Conservation (phyloP, 2,329 filamentous ascomycete genomes). For the Pseudocercospora musae region DNA sequence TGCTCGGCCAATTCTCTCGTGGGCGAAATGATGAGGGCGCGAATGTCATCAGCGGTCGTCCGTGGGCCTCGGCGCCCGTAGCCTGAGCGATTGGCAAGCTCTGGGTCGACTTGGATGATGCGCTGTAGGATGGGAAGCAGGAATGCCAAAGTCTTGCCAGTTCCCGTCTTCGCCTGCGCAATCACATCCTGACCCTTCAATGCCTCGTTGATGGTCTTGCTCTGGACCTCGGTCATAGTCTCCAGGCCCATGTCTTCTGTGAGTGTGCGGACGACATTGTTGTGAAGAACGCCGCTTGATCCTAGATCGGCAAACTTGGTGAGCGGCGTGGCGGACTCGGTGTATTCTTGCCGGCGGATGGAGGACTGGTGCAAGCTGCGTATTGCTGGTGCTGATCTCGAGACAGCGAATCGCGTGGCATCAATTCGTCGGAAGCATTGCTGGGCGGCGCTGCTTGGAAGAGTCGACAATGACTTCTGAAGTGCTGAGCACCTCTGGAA, state of each 20-base stretch:
- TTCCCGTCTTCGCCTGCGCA: constrained; percentile 94
- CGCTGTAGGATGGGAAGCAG: constrained; percentile 80
- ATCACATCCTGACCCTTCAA: constrained; percentile 78
- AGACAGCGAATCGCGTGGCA: constrained; percentile 35
- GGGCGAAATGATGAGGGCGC: constrained; percentile 60
- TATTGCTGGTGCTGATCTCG: constrained; percentile 36
- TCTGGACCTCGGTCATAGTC: constrained; percentile 90
- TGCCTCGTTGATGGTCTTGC: constrained; percentile 74
- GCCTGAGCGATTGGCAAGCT: constrained; percentile 50
- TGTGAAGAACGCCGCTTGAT: constrained; percentile 54
- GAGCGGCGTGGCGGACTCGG: constrained; percentile 30
- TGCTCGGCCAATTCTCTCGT: constrained; percentile 63
- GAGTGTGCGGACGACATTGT: constrained; percentile 65
- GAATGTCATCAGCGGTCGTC: constrained; percentile 52
- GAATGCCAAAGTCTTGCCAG: constrained; percentile 94
- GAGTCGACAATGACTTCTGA: constrained; percentile 23
- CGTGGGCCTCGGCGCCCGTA: constrained; percentile 50
- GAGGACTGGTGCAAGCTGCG: constrained; percentile 37
- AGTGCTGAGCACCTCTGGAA: constrained; percentile 33
- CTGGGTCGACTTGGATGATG: constrained; percentile 63
- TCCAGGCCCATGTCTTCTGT: constrained; percentile 70
- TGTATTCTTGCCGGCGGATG: constrained; percentile 35
- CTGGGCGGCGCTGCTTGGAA: constrained; percentile 12
- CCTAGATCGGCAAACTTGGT: constrained; percentile 47
- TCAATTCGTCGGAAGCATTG: constrained; percentile 15